A percentile compares a stretch with the other conserved stretches of the same genome.
Conservation (phyloP, 495 filamentous ascomycete species). For the Trypethelium eluteriae region DNA sequence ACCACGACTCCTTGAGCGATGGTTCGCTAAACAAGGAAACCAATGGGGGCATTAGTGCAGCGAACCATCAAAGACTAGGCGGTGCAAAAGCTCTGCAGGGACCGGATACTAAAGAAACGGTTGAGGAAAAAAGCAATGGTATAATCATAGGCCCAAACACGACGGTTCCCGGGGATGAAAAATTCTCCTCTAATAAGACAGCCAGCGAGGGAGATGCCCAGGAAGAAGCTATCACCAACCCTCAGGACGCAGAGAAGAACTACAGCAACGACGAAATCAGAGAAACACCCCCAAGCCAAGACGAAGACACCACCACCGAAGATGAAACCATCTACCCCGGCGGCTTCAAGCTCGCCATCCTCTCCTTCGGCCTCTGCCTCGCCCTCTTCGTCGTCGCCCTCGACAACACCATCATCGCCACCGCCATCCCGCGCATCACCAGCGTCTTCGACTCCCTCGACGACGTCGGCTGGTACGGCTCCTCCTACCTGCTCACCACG, state of each 20-base stretch:
- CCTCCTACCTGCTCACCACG: constrained; percentile 33
- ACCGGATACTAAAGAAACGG: not conserved
- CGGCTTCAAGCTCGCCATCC: constrained; percentile 16
- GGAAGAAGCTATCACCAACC: not conserved
- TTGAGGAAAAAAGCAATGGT: not conserved
- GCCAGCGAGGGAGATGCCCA: not conserved
- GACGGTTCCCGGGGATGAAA: not conserved
- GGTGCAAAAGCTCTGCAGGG: not conserved
- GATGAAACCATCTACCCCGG: constrained; percentile 15
- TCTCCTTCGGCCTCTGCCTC: constrained; percentile 18
- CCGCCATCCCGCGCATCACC: constrained; percentile 35
- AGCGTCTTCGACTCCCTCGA: constrained; percentile 32
- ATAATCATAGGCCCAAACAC: constrained; percentile 7
- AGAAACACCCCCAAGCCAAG: not conserved
- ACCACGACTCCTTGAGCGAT: not conserved
- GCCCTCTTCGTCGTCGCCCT: constrained; percentile 34
- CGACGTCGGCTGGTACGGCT: constrained; percentile 39
- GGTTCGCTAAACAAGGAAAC: not conserved
- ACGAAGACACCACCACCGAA: not conserved
- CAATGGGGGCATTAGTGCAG: not conserved
- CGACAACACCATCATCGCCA: constrained; percentile 35
- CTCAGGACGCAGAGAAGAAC: not conserved
- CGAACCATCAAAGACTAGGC: not conserved
- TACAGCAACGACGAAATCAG: not conserved
- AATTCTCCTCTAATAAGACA: not conserved